Evolutionary conservation across 768 basidiomycete species (phyloP).

Genomic region (Heimioporus sp.): DNA sequence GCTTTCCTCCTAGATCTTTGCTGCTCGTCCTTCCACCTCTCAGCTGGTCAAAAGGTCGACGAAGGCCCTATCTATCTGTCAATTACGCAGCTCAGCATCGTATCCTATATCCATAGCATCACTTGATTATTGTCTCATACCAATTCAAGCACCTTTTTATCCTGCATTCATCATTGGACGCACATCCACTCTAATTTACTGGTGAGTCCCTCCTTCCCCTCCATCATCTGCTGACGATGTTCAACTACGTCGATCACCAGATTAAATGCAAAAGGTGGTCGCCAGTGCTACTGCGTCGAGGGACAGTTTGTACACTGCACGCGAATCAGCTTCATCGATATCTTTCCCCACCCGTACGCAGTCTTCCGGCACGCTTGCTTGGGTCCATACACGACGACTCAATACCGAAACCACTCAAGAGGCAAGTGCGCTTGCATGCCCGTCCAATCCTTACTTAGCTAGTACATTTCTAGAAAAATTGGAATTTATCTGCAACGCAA

Average conservation of each 20-base stretch:
- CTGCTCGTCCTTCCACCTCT: conserved; percentile 35
- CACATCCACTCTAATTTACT: conserved; percentile 46
- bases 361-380: conserved; percentile 38
- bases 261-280: conserved; percentile 73
- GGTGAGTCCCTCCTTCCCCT: conserved; percentile 30
- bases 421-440: conserved; percentile 35
- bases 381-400: conserved; percentile 43
- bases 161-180: conserved; percentile 45
- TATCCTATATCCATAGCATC: conserved; percentile 42
- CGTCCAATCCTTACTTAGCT: conserved; percentile 23
- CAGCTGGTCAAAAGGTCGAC: conserved; percentile 38
- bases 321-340: conserved; percentile 35
- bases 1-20: conserved; percentile 37
- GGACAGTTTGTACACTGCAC: conserved; percentile 35
- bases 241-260: conserved; percentile 29
- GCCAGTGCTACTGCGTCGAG: conserved; percentile 48
- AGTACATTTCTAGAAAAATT: conserved; percentile 37
- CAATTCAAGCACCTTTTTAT: conserved; percentile 44
- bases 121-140: conserved; percentile 49
- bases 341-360: conserved; percentile 29
- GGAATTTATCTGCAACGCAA: conserved; percentile 44
- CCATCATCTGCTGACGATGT: conserved; percentile 10
- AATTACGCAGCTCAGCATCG: conserved; percentile 39
- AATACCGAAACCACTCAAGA: conserved; percentile 41
- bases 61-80: conserved; percentile 37